These are phyloP conservation scores for Kodamaea ohmeri DNA, from an alignment of 1,139 yeast species.

Conservation along the genomic window DNA sequence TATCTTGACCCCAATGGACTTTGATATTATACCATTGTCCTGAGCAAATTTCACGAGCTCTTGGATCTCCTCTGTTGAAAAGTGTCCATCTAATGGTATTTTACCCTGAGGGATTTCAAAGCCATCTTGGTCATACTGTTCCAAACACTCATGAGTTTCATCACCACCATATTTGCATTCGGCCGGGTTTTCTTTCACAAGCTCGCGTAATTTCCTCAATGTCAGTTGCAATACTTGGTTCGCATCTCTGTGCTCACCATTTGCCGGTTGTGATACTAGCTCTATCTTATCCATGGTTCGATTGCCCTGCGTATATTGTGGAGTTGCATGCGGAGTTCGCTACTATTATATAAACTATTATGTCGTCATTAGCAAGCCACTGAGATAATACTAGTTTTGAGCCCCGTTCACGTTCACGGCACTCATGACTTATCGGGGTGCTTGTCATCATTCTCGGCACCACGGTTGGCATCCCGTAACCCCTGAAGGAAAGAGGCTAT, in stretches of 20 bases:
- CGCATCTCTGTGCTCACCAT: constrained; percentile 6
- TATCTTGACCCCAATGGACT: constrained; percentile 28
- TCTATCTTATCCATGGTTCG: constrained; percentile 14
- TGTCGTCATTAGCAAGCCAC: constrained; percentile 2
- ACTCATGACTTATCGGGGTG: background rate
- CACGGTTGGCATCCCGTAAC: constrained; percentile 11
- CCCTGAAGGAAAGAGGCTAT: constrained; percentile 52
- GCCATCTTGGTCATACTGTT: constrained; percentile 35
- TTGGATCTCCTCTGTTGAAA: constrained; percentile 34
- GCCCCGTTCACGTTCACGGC: background rate
- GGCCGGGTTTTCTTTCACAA: constrained; percentile 16
- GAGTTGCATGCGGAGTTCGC: too few species aligned
- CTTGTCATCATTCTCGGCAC: constrained; percentile 1
- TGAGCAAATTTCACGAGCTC: constrained; percentile 33
- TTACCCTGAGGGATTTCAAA: constrained; percentile 38
- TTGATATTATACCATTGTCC: constrained; percentile 28
- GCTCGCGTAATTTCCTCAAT: constrained; percentile 16
- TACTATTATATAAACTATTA: background rate
- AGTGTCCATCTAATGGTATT: constrained; percentile 43
- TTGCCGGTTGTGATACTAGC: constrained; percentile 18
- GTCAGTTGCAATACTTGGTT: constrained; percentile 10
- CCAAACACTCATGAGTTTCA: too few species aligned
- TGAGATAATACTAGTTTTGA: background rate
- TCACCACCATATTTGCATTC: too few species aligned
- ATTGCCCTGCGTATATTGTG: too few species aligned